Evolutionary conservation across 768 basidiomycete genomes (phyloP), one percentile per base, ranked within the genome.

Genomic region (Vishniacozyma victoriae): DNA sequence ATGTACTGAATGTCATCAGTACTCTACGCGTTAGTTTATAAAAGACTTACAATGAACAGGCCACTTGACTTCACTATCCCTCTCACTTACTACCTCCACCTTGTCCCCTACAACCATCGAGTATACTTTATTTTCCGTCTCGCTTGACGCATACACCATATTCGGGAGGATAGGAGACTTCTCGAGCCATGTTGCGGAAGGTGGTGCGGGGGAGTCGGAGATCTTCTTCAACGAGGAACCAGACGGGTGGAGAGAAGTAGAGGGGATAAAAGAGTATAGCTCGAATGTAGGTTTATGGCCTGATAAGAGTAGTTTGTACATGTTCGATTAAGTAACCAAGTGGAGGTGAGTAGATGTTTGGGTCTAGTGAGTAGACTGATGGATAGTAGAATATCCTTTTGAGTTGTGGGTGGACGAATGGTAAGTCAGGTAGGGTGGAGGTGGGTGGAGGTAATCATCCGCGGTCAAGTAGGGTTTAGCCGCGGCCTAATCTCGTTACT

Each of bases 161-260:
- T 87, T 74, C 0, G 77, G 81, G 12, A 85, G 74, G 60, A 9
- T 40, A 0, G 82, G 81, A 60, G 84, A 78, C 4, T 74, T 72
- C 11, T 82, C 78, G 53, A 91, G 76, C 87, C 87, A 90, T 4
- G 86, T 86, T 0, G 87, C 84, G 43, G 60, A 63, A 18, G 50
- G 43, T 4, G 67, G 67, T 3, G 65, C 58, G 9, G 59, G 53
- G 33, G 60, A 57, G 24, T 66, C 57, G 5, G 55, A 54, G 16
- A 64, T 43, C 25, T 79, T 64, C 13, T 72, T 73, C 46, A 87
- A 71, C 19, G 75, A 76, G 5, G 73, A 61, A n/a, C n/a, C n/a
- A n/a, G n/a, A n/a, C n/a, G n/a, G n/a, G n/a, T n/a, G n/a, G n/a
- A n/a, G n/a, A n/a, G n/a, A n/a, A 0, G 71, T 64, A 1, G 71